phyloP scores from a whole-genome alignment of 495 filamentous ascomycete species.

The Tuber magnatum region DNA sequence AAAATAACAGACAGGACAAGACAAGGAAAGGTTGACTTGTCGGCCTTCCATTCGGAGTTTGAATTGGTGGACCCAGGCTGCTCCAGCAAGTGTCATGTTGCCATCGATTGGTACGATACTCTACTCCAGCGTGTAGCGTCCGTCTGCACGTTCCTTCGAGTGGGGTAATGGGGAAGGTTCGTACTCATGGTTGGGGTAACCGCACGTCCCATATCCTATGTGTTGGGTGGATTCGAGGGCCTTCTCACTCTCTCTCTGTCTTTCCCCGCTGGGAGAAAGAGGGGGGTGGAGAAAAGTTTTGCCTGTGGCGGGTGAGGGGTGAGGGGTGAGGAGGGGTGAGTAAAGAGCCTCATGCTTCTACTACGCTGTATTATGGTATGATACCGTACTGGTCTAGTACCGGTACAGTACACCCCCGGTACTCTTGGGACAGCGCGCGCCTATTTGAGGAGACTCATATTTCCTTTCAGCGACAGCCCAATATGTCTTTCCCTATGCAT shows the following conservation, averaged over 20 bases:
- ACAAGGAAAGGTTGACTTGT: constrained; percentile 18
- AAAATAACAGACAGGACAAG: background rate
- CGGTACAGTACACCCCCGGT: background rate
- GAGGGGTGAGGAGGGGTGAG: background rate
- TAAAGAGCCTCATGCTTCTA: background rate
- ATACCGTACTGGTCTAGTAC: background rate
- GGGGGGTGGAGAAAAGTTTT: background rate
- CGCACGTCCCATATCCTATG: background rate
- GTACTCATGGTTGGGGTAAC: background rate
- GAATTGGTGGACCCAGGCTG: background rate
- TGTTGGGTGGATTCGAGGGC: background rate
- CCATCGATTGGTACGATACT: background rate
- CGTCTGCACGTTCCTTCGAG: background rate
- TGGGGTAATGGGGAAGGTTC: background rate
- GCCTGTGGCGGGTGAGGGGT: background rate
- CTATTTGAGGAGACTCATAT: background rate
- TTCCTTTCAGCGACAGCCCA: background rate
- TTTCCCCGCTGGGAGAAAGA: background rate
- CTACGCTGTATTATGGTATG: background rate
- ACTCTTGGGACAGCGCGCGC: background rate
- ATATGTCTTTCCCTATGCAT: background rate
- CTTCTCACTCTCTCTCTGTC: background rate
- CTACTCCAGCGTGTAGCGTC: background rate
- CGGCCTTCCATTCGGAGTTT: constrained; percentile 24
- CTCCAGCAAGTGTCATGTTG: background rate